A percentile compares a stretch with the other conserved stretches of the same genome.
These are phyloP conservation scores for Pseudopithomyces maydicus DNA, from an alignment of 2,329 filamentous ascomycete species.

Conservation along the genomic window DNA sequence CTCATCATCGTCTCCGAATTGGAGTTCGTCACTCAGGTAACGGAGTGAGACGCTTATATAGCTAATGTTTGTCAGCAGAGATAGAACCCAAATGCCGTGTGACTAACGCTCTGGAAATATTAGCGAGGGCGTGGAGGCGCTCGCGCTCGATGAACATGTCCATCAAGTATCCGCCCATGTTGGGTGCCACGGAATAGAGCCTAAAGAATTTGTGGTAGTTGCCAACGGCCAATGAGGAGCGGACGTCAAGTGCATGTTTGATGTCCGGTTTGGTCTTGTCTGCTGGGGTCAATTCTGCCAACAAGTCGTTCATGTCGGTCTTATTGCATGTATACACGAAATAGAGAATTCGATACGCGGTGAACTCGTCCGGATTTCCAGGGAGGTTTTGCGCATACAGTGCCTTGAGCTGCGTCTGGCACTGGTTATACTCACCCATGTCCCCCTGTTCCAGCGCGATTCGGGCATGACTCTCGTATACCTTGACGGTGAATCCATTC, in stretches of 20 bases:
- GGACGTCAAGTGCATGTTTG: constrained; percentile 88
- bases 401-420: constrained; percentile 94
- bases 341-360: constrained; percentile 99
- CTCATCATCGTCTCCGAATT: constrained; percentile 90
- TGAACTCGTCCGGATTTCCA: constrained; percentile 92
- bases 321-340: constrained; percentile 99
- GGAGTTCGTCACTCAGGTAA: constrained; percentile 94
- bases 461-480: constrained; percentile 96
- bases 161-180: constrained; percentile 98
- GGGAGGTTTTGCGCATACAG: constrained; percentile 86
- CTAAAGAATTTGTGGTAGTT: constrained; percentile 99
- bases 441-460: constrained; percentile 98
- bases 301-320: constrained; percentile 94
- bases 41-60: constrained; percentile 90
- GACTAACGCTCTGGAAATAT: constrained; percentile 92
- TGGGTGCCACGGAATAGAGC: constrained; percentile 89
- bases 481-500: constrained; percentile 92
- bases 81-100: too few relatives aligned
- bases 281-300: constrained; percentile 98
- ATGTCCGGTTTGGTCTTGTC: constrained; percentile 85
- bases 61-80: constrained; percentile 63
- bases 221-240: constrained; percentile 87
- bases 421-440: constrained; percentile 99
- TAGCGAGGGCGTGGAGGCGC: constrained; percentile 85
- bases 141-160: constrained; percentile 98